A percentile compares a stretch with the other conserved stretches of the same genome.
Evolutionary conservation across 257 asterid species (phyloP).

Genomic region (Lantana camara): DNA sequence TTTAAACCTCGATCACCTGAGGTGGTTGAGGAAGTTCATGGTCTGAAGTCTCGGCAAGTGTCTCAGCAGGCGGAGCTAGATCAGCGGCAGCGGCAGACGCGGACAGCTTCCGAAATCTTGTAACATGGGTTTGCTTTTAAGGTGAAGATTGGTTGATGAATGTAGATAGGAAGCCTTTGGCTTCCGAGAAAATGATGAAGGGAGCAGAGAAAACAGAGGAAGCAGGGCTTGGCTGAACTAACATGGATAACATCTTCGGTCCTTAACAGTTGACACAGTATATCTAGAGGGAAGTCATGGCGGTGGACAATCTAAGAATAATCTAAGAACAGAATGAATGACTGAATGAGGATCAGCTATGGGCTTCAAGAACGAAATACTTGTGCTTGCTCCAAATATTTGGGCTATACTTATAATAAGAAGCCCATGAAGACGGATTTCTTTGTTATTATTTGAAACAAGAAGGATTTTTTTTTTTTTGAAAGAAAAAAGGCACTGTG

Average conservation of each 20-base stretch:
- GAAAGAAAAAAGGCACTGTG: no score
- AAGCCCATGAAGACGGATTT: no score
- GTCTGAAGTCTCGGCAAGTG: constrained; percentile 28
- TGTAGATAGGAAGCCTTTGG: constrained; percentile 27
- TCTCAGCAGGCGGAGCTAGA: constrained; percentile 36
- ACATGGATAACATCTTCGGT: constrained; percentile 45
- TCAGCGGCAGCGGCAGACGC: constrained; percentile 52
- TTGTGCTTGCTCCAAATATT: no score
- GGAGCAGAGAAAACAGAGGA: constrained; percentile 41
- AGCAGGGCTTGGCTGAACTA: constrained; percentile 44
- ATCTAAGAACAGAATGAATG: constrained; percentile 14
- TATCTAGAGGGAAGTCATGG: constrained; percentile 23
- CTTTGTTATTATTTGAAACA: no score
- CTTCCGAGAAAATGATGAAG: constrained; percentile 36
- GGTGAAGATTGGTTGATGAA: constrained; percentile 26
- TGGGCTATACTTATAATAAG: no score
- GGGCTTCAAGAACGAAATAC: constrained; percentile 22
- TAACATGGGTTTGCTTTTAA: constrained; percentile 34
- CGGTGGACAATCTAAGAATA: neutral
- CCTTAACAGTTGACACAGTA: constrained; percentile 14
- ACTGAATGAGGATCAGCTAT: neutral
- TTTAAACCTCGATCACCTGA: constrained; percentile 32
- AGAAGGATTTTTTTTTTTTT: no score
- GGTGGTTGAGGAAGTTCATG: constrained; percentile 34
- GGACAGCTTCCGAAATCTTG: constrained; percentile 33